A percentile compares a stretch with the other conserved stretches of the same genome.
These are phyloP conservation scores for Aspergillus ostianus DNA, from an alignment of 495 filamentous ascomycete genomes.

Conservation along the genomic window DNA sequence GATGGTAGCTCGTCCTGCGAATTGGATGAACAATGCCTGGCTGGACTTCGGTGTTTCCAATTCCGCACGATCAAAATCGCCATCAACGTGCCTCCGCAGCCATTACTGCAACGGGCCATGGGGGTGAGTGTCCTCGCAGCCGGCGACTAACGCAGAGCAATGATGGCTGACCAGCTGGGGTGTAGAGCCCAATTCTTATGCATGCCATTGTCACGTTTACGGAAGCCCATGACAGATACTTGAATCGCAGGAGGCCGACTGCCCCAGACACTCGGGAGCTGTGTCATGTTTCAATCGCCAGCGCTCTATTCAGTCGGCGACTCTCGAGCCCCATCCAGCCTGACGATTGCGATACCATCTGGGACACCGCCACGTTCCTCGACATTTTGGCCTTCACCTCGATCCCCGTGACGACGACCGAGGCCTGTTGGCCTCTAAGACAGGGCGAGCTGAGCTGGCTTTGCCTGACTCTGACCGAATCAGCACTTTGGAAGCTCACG, in stretches of 20 bases:
- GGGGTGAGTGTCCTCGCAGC: neutral
- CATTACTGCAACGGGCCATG: neutral
- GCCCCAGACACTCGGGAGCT: neutral
- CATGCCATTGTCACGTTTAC: neutral
- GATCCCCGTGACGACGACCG: neutral
- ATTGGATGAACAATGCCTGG: neutral
- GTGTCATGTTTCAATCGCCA: neutral
- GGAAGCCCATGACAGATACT: neutral
- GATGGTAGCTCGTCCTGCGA: neutral
- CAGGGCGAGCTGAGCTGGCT: neutral
- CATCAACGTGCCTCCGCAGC: neutral
- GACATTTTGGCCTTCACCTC: neutral
- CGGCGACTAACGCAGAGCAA: neutral
- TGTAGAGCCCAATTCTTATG: neutral
- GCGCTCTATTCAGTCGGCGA: neutral
- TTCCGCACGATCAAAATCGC: neutral
- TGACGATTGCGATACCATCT: neutral
- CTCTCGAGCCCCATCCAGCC: neutral
- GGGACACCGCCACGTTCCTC: neutral
- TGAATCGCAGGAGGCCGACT: neutral
- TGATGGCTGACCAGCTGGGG: neutral
- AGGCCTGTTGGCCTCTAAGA: neutral
- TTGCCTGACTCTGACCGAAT: neutral
- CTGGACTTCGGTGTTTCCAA: neutral
- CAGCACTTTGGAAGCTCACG: neutral